Evolutionary conservation across 345 rosid species (phyloP).

Genomic region (Cardamine chenopodiifolia): DNA sequence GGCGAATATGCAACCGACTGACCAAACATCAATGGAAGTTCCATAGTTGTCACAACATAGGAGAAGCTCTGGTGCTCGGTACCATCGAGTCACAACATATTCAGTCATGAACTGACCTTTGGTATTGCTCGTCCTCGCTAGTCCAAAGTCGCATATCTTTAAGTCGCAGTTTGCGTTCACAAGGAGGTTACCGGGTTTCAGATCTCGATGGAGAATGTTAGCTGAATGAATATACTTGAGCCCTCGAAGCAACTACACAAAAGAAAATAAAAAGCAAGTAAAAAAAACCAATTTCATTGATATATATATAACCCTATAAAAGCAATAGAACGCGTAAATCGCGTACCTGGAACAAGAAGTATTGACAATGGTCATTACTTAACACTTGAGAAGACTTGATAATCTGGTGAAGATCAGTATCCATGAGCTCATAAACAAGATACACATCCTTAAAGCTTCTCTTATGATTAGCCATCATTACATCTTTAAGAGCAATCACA

Average conservation of each 20-base stretch:
- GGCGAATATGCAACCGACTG: slow-evolving; percentile 91
- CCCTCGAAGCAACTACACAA: slow-evolving; percentile 72
- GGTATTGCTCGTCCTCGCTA: slow-evolving; percentile 82
- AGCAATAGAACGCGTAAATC: not conserved
- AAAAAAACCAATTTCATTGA: not conserved
- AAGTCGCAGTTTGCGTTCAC: slow-evolving; percentile 87
- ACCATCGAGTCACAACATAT: slow-evolving; percentile 91
- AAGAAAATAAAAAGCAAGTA: not conserved
- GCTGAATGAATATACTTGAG: slow-evolving; percentile 89
- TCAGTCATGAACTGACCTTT: slow-evolving; percentile 89
- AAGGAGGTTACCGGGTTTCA: slow-evolving; percentile 91
- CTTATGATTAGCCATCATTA: slow-evolving; percentile 74
- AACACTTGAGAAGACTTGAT: slow-evolving; percentile 83
- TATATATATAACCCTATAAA: too few relatives aligned
- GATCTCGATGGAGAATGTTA: slow-evolving; percentile 86
- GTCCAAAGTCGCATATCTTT: slow-evolving; percentile 84
- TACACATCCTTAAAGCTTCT: slow-evolving; percentile 83
- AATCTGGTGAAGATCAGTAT: slow-evolving; percentile 85
- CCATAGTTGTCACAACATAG: slow-evolving; percentile 90
- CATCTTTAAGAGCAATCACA: slow-evolving; percentile 81
- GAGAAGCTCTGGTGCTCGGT: slow-evolving; percentile 91
- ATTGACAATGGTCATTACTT: slow-evolving; percentile 79
- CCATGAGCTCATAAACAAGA: slow-evolving; percentile 90
- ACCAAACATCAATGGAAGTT: slow-evolving; percentile 88
- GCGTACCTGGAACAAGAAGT: slow-evolving; percentile 79